Conservation (phyloP, 1,139 yeast genomes). For the Debaryomyces sp. region DNA sequence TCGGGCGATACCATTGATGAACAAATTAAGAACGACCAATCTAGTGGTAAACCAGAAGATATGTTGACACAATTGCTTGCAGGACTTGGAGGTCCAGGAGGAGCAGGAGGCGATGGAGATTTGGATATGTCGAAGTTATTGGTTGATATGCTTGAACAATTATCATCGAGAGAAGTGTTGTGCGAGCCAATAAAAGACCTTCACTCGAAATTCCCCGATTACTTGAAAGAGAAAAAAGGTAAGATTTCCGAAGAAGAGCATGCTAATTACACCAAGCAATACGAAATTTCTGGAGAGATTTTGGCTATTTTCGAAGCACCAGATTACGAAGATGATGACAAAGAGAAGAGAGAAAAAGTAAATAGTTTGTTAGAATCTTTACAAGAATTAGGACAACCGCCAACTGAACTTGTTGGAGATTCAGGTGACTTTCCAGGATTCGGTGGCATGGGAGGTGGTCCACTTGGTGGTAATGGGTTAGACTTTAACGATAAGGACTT, state of each 20-base stretch:
- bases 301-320: conserved; percentile 59
- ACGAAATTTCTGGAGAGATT: conserved; percentile 54
- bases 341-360: conserved; percentile 54
- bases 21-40: conserved; percentile 54
- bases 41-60: conserved; percentile 57
- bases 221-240: conserved; percentile 54
- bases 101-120: conserved; percentile 49
- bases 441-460: conserved; percentile 36
- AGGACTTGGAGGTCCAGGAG: conserved; percentile 45
- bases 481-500: conserved; percentile 48
- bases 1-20: conserved; percentile 71
- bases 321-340: conserved; percentile 54
- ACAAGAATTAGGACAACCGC: conserved; percentile 89
- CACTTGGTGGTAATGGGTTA: conserved; percentile 30
- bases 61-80: conserved; percentile 56
- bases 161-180: conserved; percentile 82
- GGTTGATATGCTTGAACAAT: conserved; percentile 77
- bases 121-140: conserved; percentile 65
- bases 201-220: conserved; percentile 67
- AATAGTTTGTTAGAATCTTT: conserved; percentile 64
- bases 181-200: conserved; percentile 89
- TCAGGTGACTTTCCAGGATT: conserved; percentile 62
- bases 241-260: conserved; percentile 51
- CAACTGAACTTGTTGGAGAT: conserved; percentile 75
- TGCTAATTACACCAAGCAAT: conserved; percentile 55